These are phyloP conservation scores for Xylariaceae sp. DNA, from an alignment of 2,329 filamentous ascomycete species.

Conservation along the genomic window DNA sequence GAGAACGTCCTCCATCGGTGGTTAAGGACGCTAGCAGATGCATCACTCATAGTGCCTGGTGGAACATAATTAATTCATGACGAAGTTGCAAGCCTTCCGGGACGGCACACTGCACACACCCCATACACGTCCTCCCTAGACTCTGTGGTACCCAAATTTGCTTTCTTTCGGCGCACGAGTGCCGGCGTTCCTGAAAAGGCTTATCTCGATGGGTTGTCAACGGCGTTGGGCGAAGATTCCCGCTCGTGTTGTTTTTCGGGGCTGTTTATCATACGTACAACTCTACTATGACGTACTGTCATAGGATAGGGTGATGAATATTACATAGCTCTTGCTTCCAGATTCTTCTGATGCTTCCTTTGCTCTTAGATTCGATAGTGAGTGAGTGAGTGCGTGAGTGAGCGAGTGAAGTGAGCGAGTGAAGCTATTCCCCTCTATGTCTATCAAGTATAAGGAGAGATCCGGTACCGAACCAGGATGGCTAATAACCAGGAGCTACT, in stretches of 20 bases:
- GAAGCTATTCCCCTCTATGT: background rate
- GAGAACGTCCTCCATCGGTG: background rate
- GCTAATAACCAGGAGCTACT: no score
- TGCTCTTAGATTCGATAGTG: background rate
- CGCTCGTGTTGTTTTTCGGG: conserved; percentile 12
- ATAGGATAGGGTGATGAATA: background rate
- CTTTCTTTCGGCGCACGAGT: background rate
- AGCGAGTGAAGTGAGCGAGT: background rate
- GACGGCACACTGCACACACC: background rate
- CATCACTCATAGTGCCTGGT: background rate
- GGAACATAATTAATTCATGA: background rate
- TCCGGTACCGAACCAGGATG: no score
- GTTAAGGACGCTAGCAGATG: background rate
- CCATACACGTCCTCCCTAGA: background rate
- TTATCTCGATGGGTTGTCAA: conserved; percentile 15
- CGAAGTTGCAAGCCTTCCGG: background rate
- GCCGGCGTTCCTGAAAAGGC: conserved; percentile 25
- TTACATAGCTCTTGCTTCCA: background rate
- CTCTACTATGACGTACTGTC: background rate
- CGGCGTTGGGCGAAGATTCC: conserved; percentile 26
- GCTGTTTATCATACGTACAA: background rate
- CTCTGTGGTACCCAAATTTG: background rate
- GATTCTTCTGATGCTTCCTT: background rate
- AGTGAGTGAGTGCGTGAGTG: background rate
- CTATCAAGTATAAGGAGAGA: background rate